Base-by-base conservation (phyloP, 202 grass and related monocot species). In the Dendrocalamus latiflorus region DNA sequence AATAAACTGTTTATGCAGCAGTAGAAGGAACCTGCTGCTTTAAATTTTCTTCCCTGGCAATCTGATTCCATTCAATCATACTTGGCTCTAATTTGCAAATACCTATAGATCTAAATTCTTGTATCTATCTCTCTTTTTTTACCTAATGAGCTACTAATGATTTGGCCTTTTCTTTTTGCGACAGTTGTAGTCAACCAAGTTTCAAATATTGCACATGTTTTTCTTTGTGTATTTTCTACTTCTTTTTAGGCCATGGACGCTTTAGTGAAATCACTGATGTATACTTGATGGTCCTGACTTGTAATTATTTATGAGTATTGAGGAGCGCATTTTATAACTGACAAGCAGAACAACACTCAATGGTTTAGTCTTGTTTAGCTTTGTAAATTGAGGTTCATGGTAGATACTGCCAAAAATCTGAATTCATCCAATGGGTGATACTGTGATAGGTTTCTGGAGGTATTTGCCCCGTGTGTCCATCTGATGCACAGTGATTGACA, bases 401-500 rank as follows among this genome's bases (percentile, higher is more conserved):
- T 73, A 42, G 75, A 63, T 62, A 22, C 63, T 47, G 54, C 45
- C 4, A 57, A 64, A 77, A 64, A 15, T 76, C 68, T 37, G 57
- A 83, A 77, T 76, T 70, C 68, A 83, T 65, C 37, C 43, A 70
- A 51, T 82, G 16, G 7, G 18, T 20, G n/a, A 44, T 70, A 21
- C 18, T 5, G 25, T 61, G 20, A 38, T 78, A 37, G 20, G 26
- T 48, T 74, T 15, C 41, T 70, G 55, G 33, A 33, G 33, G 33
- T 64, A 74, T 84, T 74, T 53, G 25, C 34, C 38, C 18, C 16
- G 34, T 77, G 25, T 82, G 6, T 38, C 37, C 60, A 74, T 73
- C 36, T 65, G 79, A 63, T 87, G 44, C 30, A 65, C 6, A 79
- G 13, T 22, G 78, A 78, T 82, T 74, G 51, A 83, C 17, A 75